Conservation (phyloP, 805 yeast species). For the Teunomyces atbi region DNA sequence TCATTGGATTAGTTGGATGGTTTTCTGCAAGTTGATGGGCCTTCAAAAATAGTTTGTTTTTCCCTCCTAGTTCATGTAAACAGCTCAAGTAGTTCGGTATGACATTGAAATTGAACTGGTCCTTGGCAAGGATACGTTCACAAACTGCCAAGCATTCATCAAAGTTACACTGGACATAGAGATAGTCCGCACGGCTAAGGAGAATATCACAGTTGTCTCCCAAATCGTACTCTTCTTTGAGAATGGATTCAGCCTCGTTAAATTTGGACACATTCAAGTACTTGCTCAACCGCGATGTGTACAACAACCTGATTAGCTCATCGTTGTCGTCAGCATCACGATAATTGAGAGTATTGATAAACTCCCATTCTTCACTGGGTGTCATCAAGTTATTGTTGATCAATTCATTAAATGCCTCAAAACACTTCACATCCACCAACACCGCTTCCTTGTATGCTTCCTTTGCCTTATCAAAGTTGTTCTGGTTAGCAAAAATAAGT, state of each 20-base stretch:
- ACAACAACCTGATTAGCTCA: slow-evolving; percentile 73
- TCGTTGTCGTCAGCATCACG: slow-evolving; percentile 75
- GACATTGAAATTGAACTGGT: slow-evolving; percentile 68
- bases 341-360: slow-evolving; percentile 62
- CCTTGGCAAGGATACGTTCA: slow-evolving; percentile 56
- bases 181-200: slow-evolving; percentile 63
- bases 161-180: slow-evolving; percentile 75
- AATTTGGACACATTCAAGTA: slow-evolving; percentile 57
- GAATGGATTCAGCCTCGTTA: slow-evolving; percentile 62
- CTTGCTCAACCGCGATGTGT: slow-evolving; percentile 74
- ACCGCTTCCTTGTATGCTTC: slow-evolving; percentile 87
- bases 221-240: slow-evolving; percentile 71
- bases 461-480: slow-evolving; percentile 81
- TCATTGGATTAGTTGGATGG: slow-evolving; percentile 75
- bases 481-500: slow-evolving; percentile 74
- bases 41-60: slow-evolving; percentile 71
- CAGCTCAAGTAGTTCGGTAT: slow-evolving; percentile 82
- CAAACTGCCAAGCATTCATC: slow-evolving; percentile 74
- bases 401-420: slow-evolving; percentile 84
- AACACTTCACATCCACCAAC: slow-evolving; percentile 84
- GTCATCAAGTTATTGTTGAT: slow-evolving; percentile 69
- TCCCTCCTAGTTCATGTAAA: slow-evolving; percentile 78
- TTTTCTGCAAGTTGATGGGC: slow-evolving; percentile 85
- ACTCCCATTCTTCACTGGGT: slow-evolving; percentile 85
- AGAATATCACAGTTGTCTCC: slow-evolving; percentile 69